Percentiles rank a stretch among this genome's conserved stretches.
phyloP scores from a whole-genome alignment of 176 grass and related monocot species.

The Hordeum marinum region DNA sequence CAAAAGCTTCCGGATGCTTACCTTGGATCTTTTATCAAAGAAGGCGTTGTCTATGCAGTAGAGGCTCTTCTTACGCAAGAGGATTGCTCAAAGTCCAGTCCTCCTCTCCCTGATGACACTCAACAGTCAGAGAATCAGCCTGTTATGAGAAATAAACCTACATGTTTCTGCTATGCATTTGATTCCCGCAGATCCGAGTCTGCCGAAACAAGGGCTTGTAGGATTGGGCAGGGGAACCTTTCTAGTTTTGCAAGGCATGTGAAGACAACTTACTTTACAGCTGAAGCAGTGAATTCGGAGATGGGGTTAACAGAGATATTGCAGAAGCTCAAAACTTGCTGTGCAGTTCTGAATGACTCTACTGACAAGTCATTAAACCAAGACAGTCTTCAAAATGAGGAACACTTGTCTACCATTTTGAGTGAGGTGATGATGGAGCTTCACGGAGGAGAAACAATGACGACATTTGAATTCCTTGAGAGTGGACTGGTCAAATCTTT shows the following conservation, averaged over 20 bases:
- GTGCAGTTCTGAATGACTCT: constrained; percentile 71
- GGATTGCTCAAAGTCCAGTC: constrained; percentile 39
- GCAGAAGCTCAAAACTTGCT: constrained; percentile 82
- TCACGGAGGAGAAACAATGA: constrained; percentile 79
- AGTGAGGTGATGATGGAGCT: constrained; percentile 91
- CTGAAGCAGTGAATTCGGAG: constrained; percentile 64
- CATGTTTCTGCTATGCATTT: constrained; percentile 93
- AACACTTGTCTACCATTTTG: constrained; percentile 73
- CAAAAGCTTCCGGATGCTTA: constrained; percentile 94
- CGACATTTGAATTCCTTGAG: constrained; percentile 96
- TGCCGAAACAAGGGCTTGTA: constrained; percentile 59
- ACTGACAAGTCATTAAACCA: constrained; percentile 43
- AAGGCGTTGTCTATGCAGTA: constrained; percentile 84
- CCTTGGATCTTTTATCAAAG: constrained; percentile 92
- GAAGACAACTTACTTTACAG: constrained; percentile 68
- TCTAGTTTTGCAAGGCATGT: constrained; percentile 63
- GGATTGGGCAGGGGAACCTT: constrained; percentile 48
- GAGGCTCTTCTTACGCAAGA: constrained; percentile 78
- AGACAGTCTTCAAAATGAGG: constrained; percentile 52
- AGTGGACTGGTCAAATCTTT: constrained; percentile 90
- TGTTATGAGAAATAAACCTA: constrained; percentile 47
- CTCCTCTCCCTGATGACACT: constrained; percentile 23
- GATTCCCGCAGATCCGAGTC: constrained; percentile 37
- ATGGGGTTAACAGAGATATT: constrained; percentile 69
- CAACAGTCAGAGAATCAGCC: constrained; percentile 46